Evolutionary conservation across 2,329 filamentous ascomycete species (phyloP).

Genomic region (Alternaria incomplexa): DNA sequence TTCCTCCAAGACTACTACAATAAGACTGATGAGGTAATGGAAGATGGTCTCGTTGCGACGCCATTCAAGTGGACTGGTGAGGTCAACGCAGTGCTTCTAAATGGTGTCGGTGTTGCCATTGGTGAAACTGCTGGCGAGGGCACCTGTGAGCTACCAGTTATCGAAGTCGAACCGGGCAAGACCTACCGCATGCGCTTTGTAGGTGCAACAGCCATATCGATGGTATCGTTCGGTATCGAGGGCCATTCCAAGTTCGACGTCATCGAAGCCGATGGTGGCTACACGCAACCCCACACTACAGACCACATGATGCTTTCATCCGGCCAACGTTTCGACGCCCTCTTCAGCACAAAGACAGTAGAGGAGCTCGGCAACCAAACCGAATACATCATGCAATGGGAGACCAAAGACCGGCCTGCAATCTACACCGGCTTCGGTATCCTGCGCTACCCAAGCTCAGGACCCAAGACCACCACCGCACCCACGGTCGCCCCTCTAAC

Average conservation of each 20-base stretch:
- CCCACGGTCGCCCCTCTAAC: slow-evolving; percentile 33
- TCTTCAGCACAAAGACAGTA: slow-evolving; percentile 61
- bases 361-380: slow-evolving; percentile 53
- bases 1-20: slow-evolving; percentile 64
- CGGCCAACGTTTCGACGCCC: slow-evolving; percentile 66
- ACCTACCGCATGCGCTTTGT: slow-evolving; percentile 69
- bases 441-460: slow-evolving; percentile 43
- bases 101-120: slow-evolving; percentile 59
- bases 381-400: slow-evolving; percentile 55
- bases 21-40: slow-evolving; percentile 60
- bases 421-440: slow-evolving; percentile 58
- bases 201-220: slow-evolving; percentile 62
- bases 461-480: slow-evolving; percentile 5
- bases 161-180: slow-evolving; percentile 65
- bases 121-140: slow-evolving; percentile 44
- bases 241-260: slow-evolving; percentile 62
- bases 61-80: slow-evolving; percentile 67
- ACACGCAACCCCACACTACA: slow-evolving; percentile 57
- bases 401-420: slow-evolving; percentile 58
- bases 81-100: slow-evolving; percentile 62
- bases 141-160: slow-evolving; percentile 56
- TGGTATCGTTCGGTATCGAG: slow-evolving; percentile 63
- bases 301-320: slow-evolving; percentile 61
- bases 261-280: slow-evolving; percentile 64
- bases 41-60: slow-evolving; percentile 54